Evolutionary conservation across 139 green algal species (phyloP).

Genomic region (Asterochloris sp.): DNA sequence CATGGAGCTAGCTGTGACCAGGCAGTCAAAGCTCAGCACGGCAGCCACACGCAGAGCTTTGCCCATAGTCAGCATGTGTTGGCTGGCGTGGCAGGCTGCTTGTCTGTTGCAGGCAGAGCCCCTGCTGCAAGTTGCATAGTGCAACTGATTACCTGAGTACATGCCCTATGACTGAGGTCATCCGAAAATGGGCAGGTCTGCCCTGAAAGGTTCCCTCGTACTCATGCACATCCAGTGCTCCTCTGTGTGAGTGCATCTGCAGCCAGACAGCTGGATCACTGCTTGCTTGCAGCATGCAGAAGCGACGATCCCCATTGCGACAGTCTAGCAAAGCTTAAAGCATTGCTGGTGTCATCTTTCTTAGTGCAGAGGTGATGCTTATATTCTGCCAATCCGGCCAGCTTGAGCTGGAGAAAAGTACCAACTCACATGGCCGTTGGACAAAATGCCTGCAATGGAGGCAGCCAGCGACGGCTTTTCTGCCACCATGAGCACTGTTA

Average conservation of each 20-base stretch:
- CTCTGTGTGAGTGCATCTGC: constrained; percentile 42
- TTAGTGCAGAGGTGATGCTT: not conserved
- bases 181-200: constrained; percentile 53
- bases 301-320: not conserved
- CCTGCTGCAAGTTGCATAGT: no score
- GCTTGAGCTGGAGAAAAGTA: not conserved
- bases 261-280: not conserved
- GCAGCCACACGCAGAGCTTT: no score
- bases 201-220: constrained; percentile 64
- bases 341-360: not conserved
- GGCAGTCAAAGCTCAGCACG: no score
- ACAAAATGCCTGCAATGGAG: constrained; percentile 75
- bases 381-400: not conserved
- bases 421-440: constrained; percentile 41
- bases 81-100: no score
- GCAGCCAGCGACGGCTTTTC: constrained; percentile 81
- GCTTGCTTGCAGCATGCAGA: not conserved
- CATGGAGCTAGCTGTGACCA: no score
- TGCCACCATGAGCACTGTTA: constrained; percentile 76
- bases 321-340: not conserved
- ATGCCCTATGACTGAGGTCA: constrained; percentile 76
- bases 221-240: constrained; percentile 75
- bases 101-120: no score
- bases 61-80: no score
- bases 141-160: constrained; percentile 20